Evolutionary conservation across 176 grass and related monocot genomes (phyloP).

Genomic region (Oryza australiensis): DNA sequence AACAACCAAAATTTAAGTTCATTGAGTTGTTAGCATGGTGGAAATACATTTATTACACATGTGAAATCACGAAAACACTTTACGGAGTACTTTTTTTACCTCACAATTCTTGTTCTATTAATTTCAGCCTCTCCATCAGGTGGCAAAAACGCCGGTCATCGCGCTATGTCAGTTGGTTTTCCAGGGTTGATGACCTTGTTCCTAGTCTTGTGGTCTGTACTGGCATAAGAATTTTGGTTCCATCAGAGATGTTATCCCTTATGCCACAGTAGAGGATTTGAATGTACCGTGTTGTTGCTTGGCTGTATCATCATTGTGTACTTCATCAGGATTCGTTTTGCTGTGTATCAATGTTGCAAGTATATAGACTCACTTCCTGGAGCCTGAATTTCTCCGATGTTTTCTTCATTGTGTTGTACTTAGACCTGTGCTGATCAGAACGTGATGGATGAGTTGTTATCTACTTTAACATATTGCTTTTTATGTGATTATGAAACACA

Average conservation of each 20-base stretch:
- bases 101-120: background rate
- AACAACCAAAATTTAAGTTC: background rate
- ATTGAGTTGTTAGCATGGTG: background rate
- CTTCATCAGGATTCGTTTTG: conserved; percentile 40
- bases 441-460: background rate
- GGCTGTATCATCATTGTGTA: background rate
- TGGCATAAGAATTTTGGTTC: conserved; percentile 28
- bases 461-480: background rate
- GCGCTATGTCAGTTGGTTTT: conserved; percentile 1
- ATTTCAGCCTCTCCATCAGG: conserved; percentile 34
- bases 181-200: conserved; percentile 38
- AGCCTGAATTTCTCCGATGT: background rate
- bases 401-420: conserved; percentile 15
- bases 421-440: background rate
- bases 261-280: conserved; percentile 28
- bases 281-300: background rate
- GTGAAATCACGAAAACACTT: background rate
- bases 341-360: conserved; percentile 20
- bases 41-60: background rate
- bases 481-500: background rate
- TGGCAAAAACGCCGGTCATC: conserved; percentile 21
- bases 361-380: background rate
- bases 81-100: background rate
- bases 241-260: background rate
- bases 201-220: conserved; percentile 36